These are phyloP conservation scores for Mrakia blollopis DNA, from an alignment of 768 basidiomycete species.

Conservation along the genomic window DNA sequence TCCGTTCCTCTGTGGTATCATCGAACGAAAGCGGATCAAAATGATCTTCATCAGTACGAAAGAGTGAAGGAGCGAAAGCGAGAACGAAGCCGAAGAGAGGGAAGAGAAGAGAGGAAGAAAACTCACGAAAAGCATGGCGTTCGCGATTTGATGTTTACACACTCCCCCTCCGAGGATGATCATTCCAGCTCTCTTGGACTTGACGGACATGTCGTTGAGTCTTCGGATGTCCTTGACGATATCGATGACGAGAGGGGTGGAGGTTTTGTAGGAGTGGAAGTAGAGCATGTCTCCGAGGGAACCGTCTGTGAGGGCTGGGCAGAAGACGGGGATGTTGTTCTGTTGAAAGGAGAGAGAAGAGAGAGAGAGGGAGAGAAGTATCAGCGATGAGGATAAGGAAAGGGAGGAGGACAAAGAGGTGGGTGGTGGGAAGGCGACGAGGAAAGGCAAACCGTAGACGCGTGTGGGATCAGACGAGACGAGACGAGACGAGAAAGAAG, in stretches of 20 bases:
- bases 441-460: conserved; percentile 34
- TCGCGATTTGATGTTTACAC: conserved; percentile 99
- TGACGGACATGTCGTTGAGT: conserved; percentile 82
- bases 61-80: background rate
- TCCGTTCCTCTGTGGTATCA: conserved; percentile 71
- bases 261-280: conserved; percentile 66
- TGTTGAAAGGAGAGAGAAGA: conserved; percentile 41
- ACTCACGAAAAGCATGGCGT: conserved; percentile 94
- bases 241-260: conserved; percentile 63
- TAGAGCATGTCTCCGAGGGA: conserved; percentile 99
- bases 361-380: background rate
- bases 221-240: conserved; percentile 90
- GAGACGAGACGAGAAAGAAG: background rate
- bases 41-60: background rate
- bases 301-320: conserved; percentile 95
- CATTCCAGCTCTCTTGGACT: conserved; percentile 92
- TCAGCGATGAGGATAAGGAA: background rate
- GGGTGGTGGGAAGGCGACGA: background rate
- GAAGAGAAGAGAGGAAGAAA: background rate
- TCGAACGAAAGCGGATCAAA: background rate
- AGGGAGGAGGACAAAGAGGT: background rate
- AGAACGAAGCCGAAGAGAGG: background rate
- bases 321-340: conserved; percentile 99
- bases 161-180: conserved; percentile 96
- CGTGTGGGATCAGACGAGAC: conserved; percentile 32